Percentiles rank a stretch among this genome's conserved stretches.
Evolutionary conservation across 192 early-diverging fungal genomes (phyloP).

Genomic region (Mortierella claussenii): DNA sequence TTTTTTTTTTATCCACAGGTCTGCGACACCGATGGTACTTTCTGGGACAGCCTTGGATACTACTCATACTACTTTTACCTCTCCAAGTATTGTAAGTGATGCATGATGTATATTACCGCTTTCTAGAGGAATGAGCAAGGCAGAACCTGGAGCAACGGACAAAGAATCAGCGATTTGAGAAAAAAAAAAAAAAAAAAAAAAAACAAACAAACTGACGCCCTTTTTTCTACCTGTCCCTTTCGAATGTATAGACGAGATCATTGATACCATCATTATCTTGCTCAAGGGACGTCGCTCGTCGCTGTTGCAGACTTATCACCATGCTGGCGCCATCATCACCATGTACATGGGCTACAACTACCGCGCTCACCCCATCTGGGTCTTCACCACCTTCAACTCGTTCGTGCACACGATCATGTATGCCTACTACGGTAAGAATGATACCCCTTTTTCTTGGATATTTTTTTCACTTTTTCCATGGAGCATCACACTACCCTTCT

Average conservation of each 20-base stretch:
- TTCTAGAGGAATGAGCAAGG: no score
- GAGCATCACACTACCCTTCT: background rate
- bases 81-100: constrained; percentile 71
- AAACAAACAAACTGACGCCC: no score
- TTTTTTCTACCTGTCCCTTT: no score
- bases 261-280: constrained; percentile 82
- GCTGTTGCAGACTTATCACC: constrained; percentile 78
- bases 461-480: background rate
- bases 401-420: constrained; percentile 85
- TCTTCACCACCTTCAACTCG: constrained; percentile 77
- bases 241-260: constrained; percentile 73
- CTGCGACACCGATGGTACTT: constrained; percentile 60
- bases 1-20: constrained; percentile 25
- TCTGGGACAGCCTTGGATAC: constrained; percentile 72
- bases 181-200: background rate
- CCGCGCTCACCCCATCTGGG: constrained; percentile 69
- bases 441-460: background rate
- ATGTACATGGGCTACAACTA: constrained; percentile 70
- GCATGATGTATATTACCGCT: background rate
- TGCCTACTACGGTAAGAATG: constrained; percentile 64
- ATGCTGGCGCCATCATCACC: constrained; percentile 74
- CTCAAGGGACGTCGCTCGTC: constrained; percentile 71
- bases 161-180: background rate
- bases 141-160: no score
- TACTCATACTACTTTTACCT: constrained; percentile 82